Evolutionary conservation across 805 yeast species (phyloP), one percentile per base, ranked within the genome.

Genomic region (Candida nanaspora): DNA sequence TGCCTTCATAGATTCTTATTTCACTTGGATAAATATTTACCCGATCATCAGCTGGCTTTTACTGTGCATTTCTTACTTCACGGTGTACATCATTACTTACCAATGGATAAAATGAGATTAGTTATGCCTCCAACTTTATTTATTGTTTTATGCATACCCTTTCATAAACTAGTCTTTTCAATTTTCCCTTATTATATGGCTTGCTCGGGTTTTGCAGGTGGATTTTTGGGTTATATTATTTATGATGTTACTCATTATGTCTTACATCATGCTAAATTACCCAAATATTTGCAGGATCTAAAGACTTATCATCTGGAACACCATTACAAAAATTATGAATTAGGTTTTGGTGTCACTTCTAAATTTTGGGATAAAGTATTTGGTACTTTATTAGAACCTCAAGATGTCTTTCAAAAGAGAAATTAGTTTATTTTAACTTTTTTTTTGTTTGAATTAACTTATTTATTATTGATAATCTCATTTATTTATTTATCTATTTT

Each of bases 91-190:
- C 99, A 93, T 63, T 93, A 86, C 62, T 72, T 93, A 51, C 99
- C 99, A 47, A 93, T 94, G 98, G 99, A 93, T 67, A 77, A 76
- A 45, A 70, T 78, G 60, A 79, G 99, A 59, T 75, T 93, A 54
- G 99, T 93, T 29, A 83, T 93, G 85, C 99, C 99, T 3, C 99
- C 99, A 38, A 72, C 97, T 0, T 67, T 93, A 56, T 82, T 91
- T 48, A 47, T 82, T 14, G 63, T 74, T 2, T 66, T 93, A 47
- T 80, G 87, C 37, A 75, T 71, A 31, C 99, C 99, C 35, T 75
- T 93, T 63, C 86, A 85, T 66, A 76, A 67, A 49, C 61, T 86
- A 40, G 93, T 93, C 15, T 93, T 88, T 56, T 58, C 68, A 4
- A 46, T 88, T 7, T 72, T 93, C 52, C 95, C 97, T 41, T 84